Percentiles rank a stretch among this genome's conserved stretches.
These are phyloP conservation scores for Cystobasidium slooffiae DNA, from an alignment of 1,284 basidiomycete species.

Conservation along the genomic window DNA sequence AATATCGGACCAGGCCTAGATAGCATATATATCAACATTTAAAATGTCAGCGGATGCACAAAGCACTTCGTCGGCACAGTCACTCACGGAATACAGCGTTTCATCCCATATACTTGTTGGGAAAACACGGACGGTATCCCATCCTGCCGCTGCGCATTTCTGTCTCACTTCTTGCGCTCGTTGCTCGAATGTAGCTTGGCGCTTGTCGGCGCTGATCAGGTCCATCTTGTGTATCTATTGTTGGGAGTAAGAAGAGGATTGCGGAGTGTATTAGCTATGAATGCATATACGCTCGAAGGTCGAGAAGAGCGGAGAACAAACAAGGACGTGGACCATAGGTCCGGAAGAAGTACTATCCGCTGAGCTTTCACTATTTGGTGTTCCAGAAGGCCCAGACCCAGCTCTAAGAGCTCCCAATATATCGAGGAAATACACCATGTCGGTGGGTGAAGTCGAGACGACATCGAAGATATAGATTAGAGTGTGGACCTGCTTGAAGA, in stretches of 20 bases:
- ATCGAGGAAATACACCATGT: conserved; percentile 83
- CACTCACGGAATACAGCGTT: conserved; percentile 84
- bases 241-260: conserved; percentile 56
- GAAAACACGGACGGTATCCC: conserved; percentile 61
- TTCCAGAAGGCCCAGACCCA: conserved; percentile 23
- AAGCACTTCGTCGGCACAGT: not conserved
- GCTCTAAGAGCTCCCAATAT: conserved; percentile 74
- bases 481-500: conserved; percentile 94
- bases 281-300: not conserved
- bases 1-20: conserved; percentile 99
- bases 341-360: conserved; percentile 21
- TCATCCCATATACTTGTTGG: conserved; percentile 99
- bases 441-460: conserved; percentile 58
- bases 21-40: too few species aligned
- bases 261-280: not conserved
- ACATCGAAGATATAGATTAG: conserved; percentile 99
- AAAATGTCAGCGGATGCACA: too few species aligned
- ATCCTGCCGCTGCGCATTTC: conserved; percentile 49
- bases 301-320: not conserved
- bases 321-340: conserved; percentile 68
- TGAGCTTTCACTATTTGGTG: conserved; percentile 25
- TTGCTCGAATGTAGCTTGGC: conserved; percentile 67
- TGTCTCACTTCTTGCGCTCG: conserved; percentile 60
- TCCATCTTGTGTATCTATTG: conserved; percentile 97
- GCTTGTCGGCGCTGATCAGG: conserved; percentile 64